A percentile compares a stretch with the other conserved stretches of the same genome.
Conservation (phyloP, 2,329 filamentous ascomycete species). For the Nemania sp. region DNA sequence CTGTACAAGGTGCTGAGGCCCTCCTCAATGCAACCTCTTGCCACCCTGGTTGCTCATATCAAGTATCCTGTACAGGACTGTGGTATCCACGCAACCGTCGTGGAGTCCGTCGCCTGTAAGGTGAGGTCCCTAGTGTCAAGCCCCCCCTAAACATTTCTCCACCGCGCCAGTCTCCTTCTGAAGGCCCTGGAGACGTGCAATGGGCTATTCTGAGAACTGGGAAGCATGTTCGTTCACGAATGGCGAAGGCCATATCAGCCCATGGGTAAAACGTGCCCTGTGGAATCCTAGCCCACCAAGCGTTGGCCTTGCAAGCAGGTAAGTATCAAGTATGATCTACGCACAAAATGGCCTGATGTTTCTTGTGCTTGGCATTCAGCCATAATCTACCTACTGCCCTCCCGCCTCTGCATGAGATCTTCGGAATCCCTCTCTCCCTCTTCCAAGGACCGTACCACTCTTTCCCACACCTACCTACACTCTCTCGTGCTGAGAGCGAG, state of each 20-base stretch:
- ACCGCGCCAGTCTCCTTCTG: constrained; percentile 23
- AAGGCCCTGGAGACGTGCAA: constrained; percentile 1
- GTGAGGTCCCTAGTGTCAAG: neutral
- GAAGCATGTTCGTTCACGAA: constrained; percentile 1
- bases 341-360: constrained; percentile 55
- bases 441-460: constrained; percentile 35
- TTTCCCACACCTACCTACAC: constrained; percentile 36
- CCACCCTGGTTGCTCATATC: constrained; percentile 1
- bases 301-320: constrained; percentile 54
- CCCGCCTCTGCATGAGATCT: constrained; percentile 48
- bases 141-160: neutral
- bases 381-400: constrained; percentile 50
- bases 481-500: constrained; percentile 37
- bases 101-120: neutral
- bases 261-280: constrained; percentile 29
- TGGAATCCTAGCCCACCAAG: constrained; percentile 45
- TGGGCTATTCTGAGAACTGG: constrained; percentile 32
- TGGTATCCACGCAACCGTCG: constrained; percentile 16
- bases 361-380: constrained; percentile 50
- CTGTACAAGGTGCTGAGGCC: constrained; percentile 19
- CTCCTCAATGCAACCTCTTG: constrained; percentile 10
- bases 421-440: constrained; percentile 45
- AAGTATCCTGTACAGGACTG: neutral
- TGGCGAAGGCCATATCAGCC: constrained; percentile 27
- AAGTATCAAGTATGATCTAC: constrained; percentile 62